Percentiles rank a stretch among this genome's conserved stretches.
phyloP scores from a whole-genome alignment of 2,329 filamentous ascomycete species.

The Dactylellina drechsleri region DNA sequence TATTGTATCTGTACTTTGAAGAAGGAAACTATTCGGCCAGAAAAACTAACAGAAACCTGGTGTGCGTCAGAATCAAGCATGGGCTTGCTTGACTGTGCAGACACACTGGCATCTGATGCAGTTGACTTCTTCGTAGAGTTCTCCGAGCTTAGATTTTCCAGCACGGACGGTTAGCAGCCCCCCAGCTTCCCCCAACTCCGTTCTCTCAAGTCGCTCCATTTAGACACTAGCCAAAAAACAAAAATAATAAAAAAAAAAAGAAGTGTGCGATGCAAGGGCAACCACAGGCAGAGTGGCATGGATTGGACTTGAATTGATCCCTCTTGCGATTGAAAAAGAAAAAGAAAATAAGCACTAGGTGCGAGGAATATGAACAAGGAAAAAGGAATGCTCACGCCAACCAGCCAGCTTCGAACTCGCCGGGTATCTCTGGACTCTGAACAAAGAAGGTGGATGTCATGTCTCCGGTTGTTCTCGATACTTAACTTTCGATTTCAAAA shows the following conservation, averaged over 20 bases:
- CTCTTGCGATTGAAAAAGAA: slow-evolving; percentile 10
- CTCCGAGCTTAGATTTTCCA: slow-evolving; percentile 39
- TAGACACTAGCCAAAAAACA: slow-evolving; percentile 16
- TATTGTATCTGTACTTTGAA: slow-evolving; percentile 39
- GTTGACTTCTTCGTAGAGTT: not conserved
- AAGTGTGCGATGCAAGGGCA: slow-evolving; percentile 49
- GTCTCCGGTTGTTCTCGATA: slow-evolving; percentile 40
- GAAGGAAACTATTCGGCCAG: not conserved
- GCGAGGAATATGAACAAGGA: slow-evolving; percentile 20
- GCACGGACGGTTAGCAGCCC: slow-evolving; percentile 50
- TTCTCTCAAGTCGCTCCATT: slow-evolving; percentile 47
- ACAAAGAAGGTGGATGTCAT: slow-evolving; percentile 54
- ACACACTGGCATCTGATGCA: not conserved
- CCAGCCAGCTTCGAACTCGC: slow-evolving; percentile 40
- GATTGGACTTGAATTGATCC: slow-evolving; percentile 22
- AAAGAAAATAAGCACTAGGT: slow-evolving; percentile 26
- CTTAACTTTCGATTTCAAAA: not conserved
- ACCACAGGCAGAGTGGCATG: slow-evolving; percentile 39
- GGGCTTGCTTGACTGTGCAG: slow-evolving; percentile 16
- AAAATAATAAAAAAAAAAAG: no score
- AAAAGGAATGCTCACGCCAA: slow-evolving; percentile 26
- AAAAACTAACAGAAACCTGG: slow-evolving; percentile 3
- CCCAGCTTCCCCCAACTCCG: slow-evolving; percentile 37
- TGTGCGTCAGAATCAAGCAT: slow-evolving; percentile 37
- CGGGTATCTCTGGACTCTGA: slow-evolving; percentile 50